Evolutionary conservation across 176 grass and related monocot species (phyloP).

Genomic region (Zoysia japonica): DNA sequence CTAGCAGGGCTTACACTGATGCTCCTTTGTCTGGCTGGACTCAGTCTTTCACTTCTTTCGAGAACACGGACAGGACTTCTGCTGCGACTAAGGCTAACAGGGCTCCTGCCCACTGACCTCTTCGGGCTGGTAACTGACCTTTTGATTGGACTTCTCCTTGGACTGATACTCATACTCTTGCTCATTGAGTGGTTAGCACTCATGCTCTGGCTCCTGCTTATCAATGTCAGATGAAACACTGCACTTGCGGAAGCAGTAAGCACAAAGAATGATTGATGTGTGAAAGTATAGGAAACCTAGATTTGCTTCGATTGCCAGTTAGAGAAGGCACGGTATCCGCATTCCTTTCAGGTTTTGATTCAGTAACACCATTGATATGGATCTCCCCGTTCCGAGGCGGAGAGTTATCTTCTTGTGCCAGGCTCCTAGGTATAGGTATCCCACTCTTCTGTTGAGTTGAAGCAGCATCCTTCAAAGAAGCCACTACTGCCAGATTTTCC

Average conservation of each 20-base stretch:
- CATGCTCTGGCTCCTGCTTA: slow-evolving; percentile 83
- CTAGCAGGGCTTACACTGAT: slow-evolving; percentile 59
- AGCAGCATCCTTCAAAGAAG: slow-evolving; percentile 54
- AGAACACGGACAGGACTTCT: slow-evolving; percentile 46
- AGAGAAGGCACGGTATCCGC: slow-evolving; percentile 36
- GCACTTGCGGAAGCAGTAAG: slow-evolving; percentile 51
- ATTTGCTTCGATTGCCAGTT: slow-evolving; percentile 73
- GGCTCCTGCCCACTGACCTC: slow-evolving; percentile 53
- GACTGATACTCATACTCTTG: slow-evolving; percentile 99
- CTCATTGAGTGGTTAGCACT: slow-evolving; percentile 76
- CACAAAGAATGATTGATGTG: slow-evolving; percentile 59
- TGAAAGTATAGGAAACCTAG: slow-evolving; percentile 72
- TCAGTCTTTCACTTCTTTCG: slow-evolving; percentile 50
- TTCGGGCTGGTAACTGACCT: slow-evolving; percentile 42
- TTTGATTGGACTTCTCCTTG: slow-evolving; percentile 62
- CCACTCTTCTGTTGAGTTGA: slow-evolving; percentile 49
- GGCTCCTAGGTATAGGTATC: slow-evolving; percentile 45
- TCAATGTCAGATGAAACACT: slow-evolving; percentile 65
- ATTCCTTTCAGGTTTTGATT: slow-evolving; percentile 54
- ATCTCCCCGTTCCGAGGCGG: slow-evolving; percentile 70
- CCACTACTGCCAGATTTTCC: slow-evolving; percentile 46
- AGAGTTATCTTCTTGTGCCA: slow-evolving; percentile 46
- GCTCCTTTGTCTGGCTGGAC: slow-evolving; percentile 44
- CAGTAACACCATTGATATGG: slow-evolving; percentile 49
- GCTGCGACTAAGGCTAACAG: slow-evolving; percentile 33